Conservation (phyloP, 768 basidiomycete genomes). For the Austroboletus eburneus region DNA sequence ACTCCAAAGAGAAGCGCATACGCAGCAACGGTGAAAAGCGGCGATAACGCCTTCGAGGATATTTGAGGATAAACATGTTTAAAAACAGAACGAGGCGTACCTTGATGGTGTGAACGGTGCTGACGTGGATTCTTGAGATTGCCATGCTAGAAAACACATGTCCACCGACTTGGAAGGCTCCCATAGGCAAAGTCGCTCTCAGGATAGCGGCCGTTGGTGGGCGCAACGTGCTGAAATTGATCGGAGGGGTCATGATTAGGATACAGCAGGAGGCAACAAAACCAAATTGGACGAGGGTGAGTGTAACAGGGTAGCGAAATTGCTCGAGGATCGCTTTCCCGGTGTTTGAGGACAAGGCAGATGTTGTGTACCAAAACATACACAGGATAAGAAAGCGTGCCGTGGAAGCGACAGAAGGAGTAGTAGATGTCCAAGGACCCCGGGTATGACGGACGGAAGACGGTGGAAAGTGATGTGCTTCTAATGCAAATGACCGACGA, state of each 20-base stretch:
- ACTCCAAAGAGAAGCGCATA: slow-evolving; percentile 93
- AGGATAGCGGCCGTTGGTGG: slow-evolving; percentile 71
- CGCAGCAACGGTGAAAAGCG: slow-evolving; percentile 93
- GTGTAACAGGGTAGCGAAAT: slow-evolving; percentile 92
- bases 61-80: slow-evolving; percentile 3
- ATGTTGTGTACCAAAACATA: slow-evolving; percentile 87
- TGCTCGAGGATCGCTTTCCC: slow-evolving; percentile 92
- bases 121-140: slow-evolving; percentile 92
- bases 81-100: slow-evolving; percentile 38
- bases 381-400: slow-evolving; percentile 76
- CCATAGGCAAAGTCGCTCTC: slow-evolving; percentile 86
- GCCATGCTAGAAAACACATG: slow-evolving; percentile 98
- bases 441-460: slow-evolving; percentile 25
- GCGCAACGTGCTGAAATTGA: slow-evolving; percentile 66
- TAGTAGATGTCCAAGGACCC: slow-evolving; percentile 12
- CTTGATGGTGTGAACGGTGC: slow-evolving; percentile 99
- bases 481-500: slow-evolving; percentile 13
- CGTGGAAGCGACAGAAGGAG: slow-evolving; percentile 26
- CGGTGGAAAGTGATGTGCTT: slow-evolving; percentile 16
- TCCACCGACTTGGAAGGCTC: slow-evolving; percentile 94
- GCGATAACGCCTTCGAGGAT: slow-evolving; percentile 77
- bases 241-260: slow-evolving; percentile 71
- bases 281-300: slow-evolving; percentile 97
- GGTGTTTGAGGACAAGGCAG: slow-evolving; percentile 93
- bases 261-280: slow-evolving; percentile 88